Evolutionary conservation across 306 rosid species (phyloP).

Genomic region (Corylus avellana): DNA sequence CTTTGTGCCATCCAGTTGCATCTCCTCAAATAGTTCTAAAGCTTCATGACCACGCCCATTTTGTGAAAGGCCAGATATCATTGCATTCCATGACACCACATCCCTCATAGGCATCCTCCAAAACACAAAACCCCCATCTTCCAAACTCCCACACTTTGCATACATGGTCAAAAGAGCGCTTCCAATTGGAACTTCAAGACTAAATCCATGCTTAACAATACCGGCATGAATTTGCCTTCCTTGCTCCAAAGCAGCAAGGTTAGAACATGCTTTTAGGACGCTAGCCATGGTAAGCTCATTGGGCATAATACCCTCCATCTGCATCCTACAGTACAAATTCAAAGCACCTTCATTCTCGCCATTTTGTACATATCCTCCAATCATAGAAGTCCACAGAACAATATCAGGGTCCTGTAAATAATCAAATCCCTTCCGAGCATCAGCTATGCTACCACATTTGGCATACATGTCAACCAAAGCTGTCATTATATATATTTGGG

Average conservation of each 20-base stretch:
- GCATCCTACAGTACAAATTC: slow-evolving; percentile 71
- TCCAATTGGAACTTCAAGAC: slow-evolving; percentile 71
- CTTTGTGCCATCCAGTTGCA: slow-evolving; percentile 58
- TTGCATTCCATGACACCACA: slow-evolving; percentile 81
- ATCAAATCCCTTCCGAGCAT: slow-evolving; percentile 74
- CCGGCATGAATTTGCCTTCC: slow-evolving; percentile 79
- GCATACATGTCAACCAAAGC: slow-evolving; percentile 93
- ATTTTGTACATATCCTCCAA: slow-evolving; percentile 73
- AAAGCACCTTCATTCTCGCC: slow-evolving; percentile 74
- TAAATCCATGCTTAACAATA: slow-evolving; percentile 66
- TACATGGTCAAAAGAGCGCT: slow-evolving; percentile 90
- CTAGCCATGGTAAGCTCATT: slow-evolving; percentile 79
- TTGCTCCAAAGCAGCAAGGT: slow-evolving; percentile 79
- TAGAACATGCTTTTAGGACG: slow-evolving; percentile 77
- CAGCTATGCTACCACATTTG: slow-evolving; percentile 59
- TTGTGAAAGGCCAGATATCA: slow-evolving; percentile 91
- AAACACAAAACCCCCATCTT: slow-evolving; percentile 62
- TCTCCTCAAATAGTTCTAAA: slow-evolving; percentile 68
- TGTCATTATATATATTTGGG: slow-evolving; percentile 64
- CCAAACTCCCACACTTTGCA: slow-evolving; percentile 80
- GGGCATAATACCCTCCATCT: slow-evolving; percentile 59
- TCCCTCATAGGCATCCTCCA: slow-evolving; percentile 67
- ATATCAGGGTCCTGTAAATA: slow-evolving; percentile 64
- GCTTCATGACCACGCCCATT: slow-evolving; percentile 73
- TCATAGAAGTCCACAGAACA: slow-evolving; percentile 90